A percentile compares a stretch with the other conserved stretches of the same genome.
Conservation (phyloP, 2,329 filamentous ascomycete genomes). For the Myriosclerotinia scirpicola region DNA sequence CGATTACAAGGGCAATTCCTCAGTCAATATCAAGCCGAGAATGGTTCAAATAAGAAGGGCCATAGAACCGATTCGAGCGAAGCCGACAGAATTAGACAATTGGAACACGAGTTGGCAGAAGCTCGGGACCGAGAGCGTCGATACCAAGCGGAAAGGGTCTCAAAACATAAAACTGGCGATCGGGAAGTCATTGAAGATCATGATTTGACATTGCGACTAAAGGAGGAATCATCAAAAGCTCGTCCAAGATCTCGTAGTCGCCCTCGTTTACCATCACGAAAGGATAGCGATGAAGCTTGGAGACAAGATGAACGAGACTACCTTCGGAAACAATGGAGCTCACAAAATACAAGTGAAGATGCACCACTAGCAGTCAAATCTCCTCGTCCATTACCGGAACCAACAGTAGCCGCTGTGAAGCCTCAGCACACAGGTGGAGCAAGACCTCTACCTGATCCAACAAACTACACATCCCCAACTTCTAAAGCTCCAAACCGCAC, state of each 20-base stretch:
- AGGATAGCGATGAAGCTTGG: slow-evolving; percentile 48
- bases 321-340: slow-evolving; percentile 47
- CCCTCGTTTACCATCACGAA: slow-evolving; percentile 35
- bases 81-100: slow-evolving; percentile 70
- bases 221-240: slow-evolving; percentile 35
- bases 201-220: slow-evolving; percentile 36
- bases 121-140: slow-evolving; percentile 66
- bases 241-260: slow-evolving; percentile 35
- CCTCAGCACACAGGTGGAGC: slow-evolving; percentile 40
- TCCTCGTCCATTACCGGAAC: slow-evolving; percentile 40
- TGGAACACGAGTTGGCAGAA: slow-evolving; percentile 71
- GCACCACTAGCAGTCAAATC: slow-evolving; percentile 32
- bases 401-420: slow-evolving; percentile 32
- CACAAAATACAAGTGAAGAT: slow-evolving; percentile 30
- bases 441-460: slow-evolving; percentile 44
- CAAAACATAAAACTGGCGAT: slow-evolving; percentile 41
- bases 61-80: slow-evolving; percentile 49
- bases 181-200: slow-evolving; percentile 37
- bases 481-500: slow-evolving; percentile 45
- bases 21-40: slow-evolving; percentile 80
- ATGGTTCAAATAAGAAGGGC: slow-evolving; percentile 46
- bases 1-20: slow-evolving; percentile 80
- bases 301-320: slow-evolving; percentile 53
- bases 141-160: slow-evolving; percentile 61
- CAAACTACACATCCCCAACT: slow-evolving; percentile 36